A percentile compares a stretch with the other conserved stretches of the same genome.
Evolutionary conservation across 1,284 basidiomycete species (phyloP).

Genomic region (Xerocomus cyaneibrunnescens): DNA sequence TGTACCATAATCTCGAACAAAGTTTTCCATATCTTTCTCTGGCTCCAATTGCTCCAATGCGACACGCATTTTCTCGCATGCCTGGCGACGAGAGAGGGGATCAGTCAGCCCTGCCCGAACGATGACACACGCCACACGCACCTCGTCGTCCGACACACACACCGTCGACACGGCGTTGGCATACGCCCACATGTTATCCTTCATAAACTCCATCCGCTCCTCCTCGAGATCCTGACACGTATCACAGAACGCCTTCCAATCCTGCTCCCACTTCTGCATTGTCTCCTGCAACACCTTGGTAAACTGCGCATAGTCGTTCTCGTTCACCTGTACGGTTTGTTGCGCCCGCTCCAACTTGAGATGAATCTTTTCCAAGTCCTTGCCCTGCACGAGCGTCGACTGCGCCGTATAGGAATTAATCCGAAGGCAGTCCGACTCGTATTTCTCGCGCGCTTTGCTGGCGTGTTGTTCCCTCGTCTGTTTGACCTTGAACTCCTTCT

Average conservation of each 20-base stretch:
- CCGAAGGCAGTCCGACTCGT: slow-evolving; percentile 90
- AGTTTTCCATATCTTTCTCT: slow-evolving; percentile 80
- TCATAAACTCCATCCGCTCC: slow-evolving; percentile 89
- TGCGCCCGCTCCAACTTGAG: slow-evolving; percentile 87
- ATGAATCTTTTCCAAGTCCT: slow-evolving; percentile 89
- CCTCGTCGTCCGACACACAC: slow-evolving; percentile 96
- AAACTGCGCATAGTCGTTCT: slow-evolving; percentile 90
- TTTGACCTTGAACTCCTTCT: slow-evolving; percentile 88
- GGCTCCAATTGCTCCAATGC: slow-evolving; percentile 82
- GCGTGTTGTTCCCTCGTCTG: slow-evolving; percentile 83
- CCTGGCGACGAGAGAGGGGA: slow-evolving; percentile 45
- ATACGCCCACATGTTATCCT: slow-evolving; percentile 95
- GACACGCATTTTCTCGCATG: slow-evolving; percentile 84
- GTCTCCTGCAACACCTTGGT: slow-evolving; percentile 82
- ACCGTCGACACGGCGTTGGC: slow-evolving; percentile 95
- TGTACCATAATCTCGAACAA: slow-evolving; percentile 83
- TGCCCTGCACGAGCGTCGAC: slow-evolving; percentile 89
- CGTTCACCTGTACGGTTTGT: slow-evolving; percentile 86
- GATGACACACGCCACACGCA: slow-evolving; percentile 40
- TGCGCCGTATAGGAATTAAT: slow-evolving; percentile 98
- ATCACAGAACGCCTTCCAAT: slow-evolving; percentile 95
- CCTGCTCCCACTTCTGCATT: slow-evolving; percentile 84
- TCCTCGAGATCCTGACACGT: slow-evolving; percentile 96
- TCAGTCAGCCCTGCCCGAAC: not conserved
- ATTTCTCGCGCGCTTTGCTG: slow-evolving; percentile 88